phyloP scores from a whole-genome alignment of 1,139 yeast genomes.

The Nadsonia starkeyi-henricii region DNA sequence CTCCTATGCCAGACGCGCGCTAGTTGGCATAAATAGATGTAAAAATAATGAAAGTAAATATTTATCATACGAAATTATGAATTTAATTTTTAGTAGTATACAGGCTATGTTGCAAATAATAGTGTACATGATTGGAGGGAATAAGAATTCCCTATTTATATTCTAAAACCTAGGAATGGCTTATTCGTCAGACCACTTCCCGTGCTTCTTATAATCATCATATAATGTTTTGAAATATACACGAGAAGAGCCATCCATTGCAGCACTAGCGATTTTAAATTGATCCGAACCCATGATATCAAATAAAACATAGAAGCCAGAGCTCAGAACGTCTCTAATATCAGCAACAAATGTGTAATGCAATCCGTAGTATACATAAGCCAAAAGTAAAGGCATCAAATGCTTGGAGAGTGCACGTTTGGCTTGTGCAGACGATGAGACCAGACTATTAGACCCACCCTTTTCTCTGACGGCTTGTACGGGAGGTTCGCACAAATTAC shows the following conservation, averaged over 20 bases:
- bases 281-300: conserved; percentile 60
- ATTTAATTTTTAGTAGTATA: no score
- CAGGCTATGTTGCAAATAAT: no score
- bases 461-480: conserved; percentile 18
- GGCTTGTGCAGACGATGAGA: conserved; percentile 40
- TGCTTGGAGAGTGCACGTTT: conserved; percentile 50
- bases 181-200: conserved; percentile 51
- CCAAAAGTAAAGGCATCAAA: conserved; percentile 46
- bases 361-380: conserved; percentile 36
- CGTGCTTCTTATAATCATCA: conserved; percentile 58
- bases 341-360: conserved; percentile 33
- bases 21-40: no score
- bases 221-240: conserved; percentile 54
- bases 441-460: conserved; percentile 28
- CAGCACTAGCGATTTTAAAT: conserved; percentile 45
- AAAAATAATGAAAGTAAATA: no score
- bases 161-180: no score
- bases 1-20: no score
- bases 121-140: no score
- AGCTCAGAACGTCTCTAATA: conserved; percentile 37
- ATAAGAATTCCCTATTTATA: no score
- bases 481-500: conserved; percentile 63
- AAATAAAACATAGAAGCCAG: conserved; percentile 50
- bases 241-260: conserved; percentile 61
- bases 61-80: no score